Evolutionary conservation across 768 basidiomycete genomes (phyloP).

Genomic region (Suillus sp.): DNA sequence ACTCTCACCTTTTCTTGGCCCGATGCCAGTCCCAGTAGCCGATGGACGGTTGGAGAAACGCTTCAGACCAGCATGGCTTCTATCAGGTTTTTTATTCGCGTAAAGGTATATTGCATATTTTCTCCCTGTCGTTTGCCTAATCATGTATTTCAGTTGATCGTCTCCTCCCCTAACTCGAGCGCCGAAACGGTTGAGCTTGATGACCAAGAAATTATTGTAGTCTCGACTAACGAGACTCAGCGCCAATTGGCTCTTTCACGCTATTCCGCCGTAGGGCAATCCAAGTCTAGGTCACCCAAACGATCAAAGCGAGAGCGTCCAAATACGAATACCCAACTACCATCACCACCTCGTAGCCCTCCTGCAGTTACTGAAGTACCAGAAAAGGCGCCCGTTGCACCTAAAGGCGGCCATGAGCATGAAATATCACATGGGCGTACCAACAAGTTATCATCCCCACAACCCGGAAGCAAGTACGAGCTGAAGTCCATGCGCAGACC

Average conservation of each 20-base stretch:
- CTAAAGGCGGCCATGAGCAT: conserved; percentile 11
- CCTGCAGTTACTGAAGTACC: conserved; percentile 16
- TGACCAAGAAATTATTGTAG: conserved; percentile 64
- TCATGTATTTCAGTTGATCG: conserved; percentile 42
- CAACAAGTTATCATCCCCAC: conserved; percentile 34
- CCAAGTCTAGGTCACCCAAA: conserved; percentile 62
- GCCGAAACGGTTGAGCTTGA: conserved; percentile 69
- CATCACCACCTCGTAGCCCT: conserved; percentile 45
- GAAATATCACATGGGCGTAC: conserved; percentile 21
- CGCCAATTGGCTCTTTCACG: conserved; percentile 64
- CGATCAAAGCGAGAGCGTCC: conserved; percentile 39
- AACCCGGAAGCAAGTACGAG: conserved; percentile 31
- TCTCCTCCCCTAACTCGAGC: conserved; percentile 46
- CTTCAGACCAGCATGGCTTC: conserved; percentile 63
- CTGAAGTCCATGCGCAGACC: conserved; percentile 51
- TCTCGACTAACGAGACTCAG: conserved; percentile 72
- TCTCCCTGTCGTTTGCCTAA: conserved; percentile 17
- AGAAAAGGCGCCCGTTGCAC: conserved; percentile 11
- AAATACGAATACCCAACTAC: conserved; percentile 29
- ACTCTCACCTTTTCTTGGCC: conserved; percentile 76
- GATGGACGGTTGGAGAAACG: conserved; percentile 83
- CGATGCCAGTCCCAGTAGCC: conserved; percentile 61
- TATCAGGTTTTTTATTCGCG: conserved; percentile 69
- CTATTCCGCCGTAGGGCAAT: conserved; percentile 45
- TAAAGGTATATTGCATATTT: conserved; percentile 52